Conservation (phyloP, 805 yeast species). For the Lachancea fermentati region DNA sequence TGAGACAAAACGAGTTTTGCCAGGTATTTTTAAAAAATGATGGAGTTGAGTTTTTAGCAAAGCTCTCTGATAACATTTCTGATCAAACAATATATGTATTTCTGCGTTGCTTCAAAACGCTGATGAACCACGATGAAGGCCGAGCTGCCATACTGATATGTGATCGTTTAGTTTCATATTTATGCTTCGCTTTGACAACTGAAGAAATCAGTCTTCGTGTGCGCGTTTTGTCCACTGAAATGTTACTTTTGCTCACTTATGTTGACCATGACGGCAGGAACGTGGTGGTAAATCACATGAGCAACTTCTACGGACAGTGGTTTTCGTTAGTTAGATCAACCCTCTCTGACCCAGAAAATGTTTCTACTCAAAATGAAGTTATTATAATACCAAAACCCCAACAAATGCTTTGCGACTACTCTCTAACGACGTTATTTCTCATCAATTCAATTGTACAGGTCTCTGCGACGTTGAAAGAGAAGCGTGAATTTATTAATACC, state of each 20-base stretch:
- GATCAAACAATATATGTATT: slow-evolving; percentile 18
- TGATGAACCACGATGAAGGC: slow-evolving; percentile 19
- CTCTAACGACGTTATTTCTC: slow-evolving; percentile 63
- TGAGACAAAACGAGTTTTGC: slow-evolving; percentile 20
- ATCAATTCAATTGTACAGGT: slow-evolving; percentile 57
- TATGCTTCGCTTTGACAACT: slow-evolving; percentile 15
- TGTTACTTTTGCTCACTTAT: slow-evolving; percentile 24
- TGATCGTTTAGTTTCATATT: slow-evolving; percentile 12
- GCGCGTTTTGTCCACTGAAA: slow-evolving; percentile 20
- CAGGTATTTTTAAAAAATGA: slow-evolving; percentile 15
- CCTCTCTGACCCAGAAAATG: slow-evolving; percentile 5
- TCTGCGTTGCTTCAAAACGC: slow-evolving; percentile 25
- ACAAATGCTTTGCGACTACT: slow-evolving; percentile 54
- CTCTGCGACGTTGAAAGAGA: slow-evolving; percentile 33
- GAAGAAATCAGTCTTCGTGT: slow-evolving; percentile 14
- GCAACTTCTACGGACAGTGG: slow-evolving; percentile 11
- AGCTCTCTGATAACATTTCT: slow-evolving; percentile 6
- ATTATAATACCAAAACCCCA: slow-evolving; percentile 15
- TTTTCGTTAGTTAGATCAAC: slow-evolving; percentile 9
- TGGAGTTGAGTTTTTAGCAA: slow-evolving; percentile 13
- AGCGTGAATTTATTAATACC: slow-evolving; percentile 51
- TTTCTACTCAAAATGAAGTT: neutral
- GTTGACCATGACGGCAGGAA: slow-evolving; percentile 23
- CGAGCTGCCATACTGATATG: slow-evolving; percentile 13
- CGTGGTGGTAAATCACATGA: slow-evolving; percentile 13